These are phyloP conservation scores for Botrytis hyacinthi DNA, from an alignment of 2,329 filamentous ascomycete genomes.

Conservation along the genomic window DNA sequence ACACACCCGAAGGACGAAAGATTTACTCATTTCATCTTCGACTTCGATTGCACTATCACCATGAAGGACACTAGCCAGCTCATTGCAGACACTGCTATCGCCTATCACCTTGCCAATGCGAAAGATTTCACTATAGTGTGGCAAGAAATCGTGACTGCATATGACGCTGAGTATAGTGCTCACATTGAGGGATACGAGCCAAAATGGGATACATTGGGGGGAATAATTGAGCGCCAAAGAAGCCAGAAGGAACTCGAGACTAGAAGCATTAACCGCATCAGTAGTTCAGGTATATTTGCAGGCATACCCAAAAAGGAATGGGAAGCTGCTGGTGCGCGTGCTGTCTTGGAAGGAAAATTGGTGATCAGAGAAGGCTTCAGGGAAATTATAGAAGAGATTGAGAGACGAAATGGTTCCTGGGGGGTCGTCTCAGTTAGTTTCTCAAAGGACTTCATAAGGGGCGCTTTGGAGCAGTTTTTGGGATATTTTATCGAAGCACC, in stretches of 20 bases:
- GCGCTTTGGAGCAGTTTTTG: constrained; percentile 25
- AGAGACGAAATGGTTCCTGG: constrained; percentile 21
- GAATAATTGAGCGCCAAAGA: constrained; percentile 29
- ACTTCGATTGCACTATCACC: constrained; percentile 40
- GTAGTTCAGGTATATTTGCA: constrained; percentile 31
- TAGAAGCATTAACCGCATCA: constrained; percentile 32
- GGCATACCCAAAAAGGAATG: constrained; percentile 26
- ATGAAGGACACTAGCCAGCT: constrained; percentile 33
- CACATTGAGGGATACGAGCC: neutral
- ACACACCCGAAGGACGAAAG: neutral
- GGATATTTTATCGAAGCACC: constrained; percentile 8
- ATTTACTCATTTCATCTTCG: constrained; percentile 31
- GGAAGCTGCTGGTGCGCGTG: constrained; percentile 25
- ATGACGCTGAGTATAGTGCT: neutral
- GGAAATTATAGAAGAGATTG: constrained; percentile 24
- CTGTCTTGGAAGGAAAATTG: constrained; percentile 26
- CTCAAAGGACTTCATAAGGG: constrained; percentile 30
- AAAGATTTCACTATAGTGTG: constrained; percentile 20
- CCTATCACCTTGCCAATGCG: constrained; percentile 20
- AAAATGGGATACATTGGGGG: constrained; percentile 21
- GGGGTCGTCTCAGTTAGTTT: constrained; percentile 36
- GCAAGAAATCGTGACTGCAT: neutral
- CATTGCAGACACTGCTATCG: constrained; percentile 27
- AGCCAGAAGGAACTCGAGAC: constrained; percentile 31
- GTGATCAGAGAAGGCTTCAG: constrained; percentile 28